Evolutionary conservation across 2,329 filamentous ascomycete species (phyloP), one percentile per base, ranked within the genome.

Genomic region (Colletotrichum destructivum): DNA sequence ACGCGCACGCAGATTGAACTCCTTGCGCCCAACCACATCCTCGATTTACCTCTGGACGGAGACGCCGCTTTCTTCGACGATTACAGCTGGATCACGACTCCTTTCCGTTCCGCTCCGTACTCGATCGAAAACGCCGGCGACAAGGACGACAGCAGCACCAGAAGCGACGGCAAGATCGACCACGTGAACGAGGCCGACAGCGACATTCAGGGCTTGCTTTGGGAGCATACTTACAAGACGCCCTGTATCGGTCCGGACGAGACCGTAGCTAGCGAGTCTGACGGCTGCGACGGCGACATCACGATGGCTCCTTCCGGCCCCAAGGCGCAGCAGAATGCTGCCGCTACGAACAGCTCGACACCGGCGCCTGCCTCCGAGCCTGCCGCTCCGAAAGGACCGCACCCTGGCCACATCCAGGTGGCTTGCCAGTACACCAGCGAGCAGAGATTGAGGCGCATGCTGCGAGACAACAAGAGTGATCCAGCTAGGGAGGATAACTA

Each of bases 401-500:
- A 84, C 51, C 85, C 86, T 2, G 87, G 87, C 73, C 81, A 83
- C 75, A 85, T 87, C 61, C 84, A 83, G 51, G 84, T 86, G 51
- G 84, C 86, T 26, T 84, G 88, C 61, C 94, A 94, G 69, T 98
- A 96, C 83, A 89, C 94, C 73, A 92, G 94, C 75, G 94, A 98
- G 79, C 91, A 94, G 76, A 91, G 90, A 76, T 89, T 98, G 67
- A 91, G 94, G 73, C 89, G 90, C 77, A 91, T 91, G 80, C 88
- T 97, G 69, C 87, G 88, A 55, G 88, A 89, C 23, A 90, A 92
- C 73, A 90, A 91, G 49, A 90, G 92, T 77, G 93, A 94, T 78
- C 91, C 93, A 62, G 90, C 93, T 47, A 91, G 93, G 69, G 95
- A 98, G 80, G 94, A 96, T 78, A 90, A 84, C 73, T 90, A 94